Base-by-base conservation (phyloP, 2,329 filamentous ascomycete species). In the Aspergillus flavus region DNA sequence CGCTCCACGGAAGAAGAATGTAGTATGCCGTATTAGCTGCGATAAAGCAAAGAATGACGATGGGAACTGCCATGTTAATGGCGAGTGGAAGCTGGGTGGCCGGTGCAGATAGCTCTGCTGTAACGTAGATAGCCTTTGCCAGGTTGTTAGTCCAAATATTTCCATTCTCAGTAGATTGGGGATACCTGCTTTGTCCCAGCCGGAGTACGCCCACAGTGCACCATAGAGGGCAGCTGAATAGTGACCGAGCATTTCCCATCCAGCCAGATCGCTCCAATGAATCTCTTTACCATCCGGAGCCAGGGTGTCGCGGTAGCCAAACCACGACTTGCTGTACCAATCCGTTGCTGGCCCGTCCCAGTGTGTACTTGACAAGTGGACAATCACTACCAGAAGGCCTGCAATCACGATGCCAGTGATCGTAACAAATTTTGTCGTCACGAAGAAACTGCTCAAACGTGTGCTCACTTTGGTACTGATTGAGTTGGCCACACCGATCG, bases 181-280 rank as follows among this genome's bases (percentile, higher is more conserved):
- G 12, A 3, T 23, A n/a, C 61, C 26, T 57, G 57, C 66, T 63
- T 68, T 68, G 23, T 68, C 66, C 66, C 66, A 68, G 12, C 66
- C 66, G 0, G 66, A 68, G 52, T 68, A 68, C 0, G 66, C 66
- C 66, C 66, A 68, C 1, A 68, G 58, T 1, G 66, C 66, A 12
- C 66, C 66, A 34, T 68, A 68, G 1, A 68, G 58, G 6, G 66
- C 66, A 7, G 66, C 58, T 2, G 66, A 68, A 45, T 64, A 68
- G 56, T 67, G 62, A 1, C 66, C 66, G 6, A 68, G 57, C 34
- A 65, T 58, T 36, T 67, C 63, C 66, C 66, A 68, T 1, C 59
- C 61, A 10, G 43, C 34, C 7, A 68, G 9, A 6, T 63, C 50
- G 46, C 46, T 56, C 66, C 66, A 68, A 43, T 68, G 64, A 7